Conservation (phyloP, 2,329 filamentous ascomycete genomes). For the Fusarium metavorans region DNA sequence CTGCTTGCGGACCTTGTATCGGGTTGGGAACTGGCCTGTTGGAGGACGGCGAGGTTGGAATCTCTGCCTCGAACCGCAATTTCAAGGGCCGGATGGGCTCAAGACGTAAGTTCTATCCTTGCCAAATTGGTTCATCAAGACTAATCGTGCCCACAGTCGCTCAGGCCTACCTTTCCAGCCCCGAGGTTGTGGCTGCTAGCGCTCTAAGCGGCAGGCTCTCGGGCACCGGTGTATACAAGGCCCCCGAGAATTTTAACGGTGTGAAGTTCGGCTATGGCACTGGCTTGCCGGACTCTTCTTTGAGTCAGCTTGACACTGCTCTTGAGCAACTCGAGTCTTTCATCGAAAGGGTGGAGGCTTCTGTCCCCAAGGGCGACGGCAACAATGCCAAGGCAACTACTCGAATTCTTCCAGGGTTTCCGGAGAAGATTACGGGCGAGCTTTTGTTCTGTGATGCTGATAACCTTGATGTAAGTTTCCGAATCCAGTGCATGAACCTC, state of each 20-base stretch:
- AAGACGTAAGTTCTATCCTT: slow-evolving; percentile 2
- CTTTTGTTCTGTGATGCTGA: background rate
- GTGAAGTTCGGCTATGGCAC: background rate
- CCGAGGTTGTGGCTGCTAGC: slow-evolving; percentile 90
- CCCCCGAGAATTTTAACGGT: slow-evolving; percentile 63
- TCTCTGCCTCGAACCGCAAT: slow-evolving; percentile 86
- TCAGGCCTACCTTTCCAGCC: slow-evolving; percentile 84
- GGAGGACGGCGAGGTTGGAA: slow-evolving; percentile 84
- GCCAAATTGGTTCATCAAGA: background rate
- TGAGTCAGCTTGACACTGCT: background rate
- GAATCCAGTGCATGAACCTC: background rate
- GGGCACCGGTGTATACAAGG: slow-evolving; percentile 81
- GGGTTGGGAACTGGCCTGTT: slow-evolving; percentile 80
- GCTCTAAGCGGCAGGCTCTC: slow-evolving; percentile 77
- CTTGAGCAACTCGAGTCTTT: background rate
- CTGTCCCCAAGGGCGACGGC: background rate
- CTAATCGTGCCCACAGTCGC: background rate
- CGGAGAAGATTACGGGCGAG: background rate
- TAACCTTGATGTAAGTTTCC: background rate
- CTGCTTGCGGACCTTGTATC: slow-evolving; percentile 81
- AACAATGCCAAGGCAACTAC: background rate
- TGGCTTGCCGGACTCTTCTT: background rate
- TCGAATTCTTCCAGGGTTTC: background rate
- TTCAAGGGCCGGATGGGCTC: slow-evolving; percentile 90
- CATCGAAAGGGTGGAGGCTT: slow-evolving; percentile 4